Conservation (phyloP, 768 basidiomycete species). For the Ramaria rubella region DNA sequence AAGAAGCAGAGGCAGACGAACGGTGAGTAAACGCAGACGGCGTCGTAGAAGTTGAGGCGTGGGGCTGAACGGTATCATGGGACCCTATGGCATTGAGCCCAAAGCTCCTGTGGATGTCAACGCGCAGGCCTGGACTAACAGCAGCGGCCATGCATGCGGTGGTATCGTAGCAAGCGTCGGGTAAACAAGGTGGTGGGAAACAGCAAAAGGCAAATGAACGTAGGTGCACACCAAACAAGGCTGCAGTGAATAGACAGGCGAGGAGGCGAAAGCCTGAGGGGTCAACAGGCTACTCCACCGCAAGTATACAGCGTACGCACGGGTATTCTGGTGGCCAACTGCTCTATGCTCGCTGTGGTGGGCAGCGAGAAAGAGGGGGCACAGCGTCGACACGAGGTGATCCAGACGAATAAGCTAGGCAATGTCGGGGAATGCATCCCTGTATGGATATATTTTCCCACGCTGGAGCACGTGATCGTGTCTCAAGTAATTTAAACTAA, state of each 20-base stretch:
- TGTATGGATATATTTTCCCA: no score
- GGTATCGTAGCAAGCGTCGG: background rate
- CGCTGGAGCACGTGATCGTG: no score
- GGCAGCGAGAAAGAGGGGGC: background rate
- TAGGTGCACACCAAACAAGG: background rate
- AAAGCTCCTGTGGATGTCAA: no score
- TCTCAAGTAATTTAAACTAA: no score
- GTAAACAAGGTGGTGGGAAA: background rate
- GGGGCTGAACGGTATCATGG: background rate
- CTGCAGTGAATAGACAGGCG: background rate
- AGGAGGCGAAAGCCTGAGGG: background rate
- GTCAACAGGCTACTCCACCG: no score
- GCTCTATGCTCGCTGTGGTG: background rate
- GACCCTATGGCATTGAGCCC: background rate
- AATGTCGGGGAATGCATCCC: no score
- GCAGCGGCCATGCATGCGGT: slow-evolving; percentile 3
- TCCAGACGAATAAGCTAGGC: no score
- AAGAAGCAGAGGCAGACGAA: background rate
- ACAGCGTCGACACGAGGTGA: background rate
- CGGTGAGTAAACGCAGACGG: background rate
- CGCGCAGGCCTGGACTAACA: background rate
- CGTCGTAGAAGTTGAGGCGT: background rate
- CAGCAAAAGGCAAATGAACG: background rate
- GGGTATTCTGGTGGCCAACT: no score
- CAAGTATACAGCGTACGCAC: no score